A percentile compares a stretch with the other conserved stretches of the same genome.
These are phyloP conservation scores for Fusarium sp. DNA, from an alignment of 2,329 filamentous ascomycete genomes.

Conservation along the genomic window DNA sequence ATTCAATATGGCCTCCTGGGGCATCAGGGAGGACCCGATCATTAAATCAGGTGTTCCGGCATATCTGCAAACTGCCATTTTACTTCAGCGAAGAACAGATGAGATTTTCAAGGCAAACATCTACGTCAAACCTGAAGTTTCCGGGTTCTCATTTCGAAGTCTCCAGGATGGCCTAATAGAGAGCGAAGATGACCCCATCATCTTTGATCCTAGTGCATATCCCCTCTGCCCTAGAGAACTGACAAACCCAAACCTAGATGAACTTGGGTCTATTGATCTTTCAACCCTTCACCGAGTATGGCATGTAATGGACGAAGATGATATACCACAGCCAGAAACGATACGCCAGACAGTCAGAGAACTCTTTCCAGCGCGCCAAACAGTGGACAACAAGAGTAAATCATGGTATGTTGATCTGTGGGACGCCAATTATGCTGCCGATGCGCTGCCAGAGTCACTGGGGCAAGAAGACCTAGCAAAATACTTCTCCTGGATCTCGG, in stretches of 20 bases:
- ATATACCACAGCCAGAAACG: fast-evolving
- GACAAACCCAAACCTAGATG: fast-evolving
- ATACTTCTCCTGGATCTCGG: not conserved
- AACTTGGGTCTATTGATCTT: not conserved
- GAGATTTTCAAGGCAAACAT: not conserved
- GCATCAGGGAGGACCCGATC: fast-evolving
- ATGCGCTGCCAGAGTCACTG: not conserved
- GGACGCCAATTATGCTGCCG: not conserved
- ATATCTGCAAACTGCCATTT: not conserved
- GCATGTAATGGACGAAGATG: fast-evolving
- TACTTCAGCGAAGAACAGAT: not conserved
- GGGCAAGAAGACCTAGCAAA: not conserved
- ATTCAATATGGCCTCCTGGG: not conserved
- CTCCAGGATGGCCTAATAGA: fast-evolving
- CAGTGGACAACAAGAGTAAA: not conserved
- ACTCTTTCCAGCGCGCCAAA: not conserved
- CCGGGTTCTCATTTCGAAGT: not conserved
- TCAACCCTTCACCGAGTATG: not conserved
- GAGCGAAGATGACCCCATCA: not conserved
- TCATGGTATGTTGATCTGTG: not conserved
- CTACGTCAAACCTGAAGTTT: not conserved
- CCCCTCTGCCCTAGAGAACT: not conserved
- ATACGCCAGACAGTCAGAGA: not conserved
- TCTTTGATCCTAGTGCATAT: not conserved
- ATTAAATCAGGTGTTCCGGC: not conserved